Percentiles rank a stretch among this genome's conserved stretches.
Conservation (phyloP, 2,329 filamentous ascomycete species). For the Colletotrichum aenigma region DNA sequence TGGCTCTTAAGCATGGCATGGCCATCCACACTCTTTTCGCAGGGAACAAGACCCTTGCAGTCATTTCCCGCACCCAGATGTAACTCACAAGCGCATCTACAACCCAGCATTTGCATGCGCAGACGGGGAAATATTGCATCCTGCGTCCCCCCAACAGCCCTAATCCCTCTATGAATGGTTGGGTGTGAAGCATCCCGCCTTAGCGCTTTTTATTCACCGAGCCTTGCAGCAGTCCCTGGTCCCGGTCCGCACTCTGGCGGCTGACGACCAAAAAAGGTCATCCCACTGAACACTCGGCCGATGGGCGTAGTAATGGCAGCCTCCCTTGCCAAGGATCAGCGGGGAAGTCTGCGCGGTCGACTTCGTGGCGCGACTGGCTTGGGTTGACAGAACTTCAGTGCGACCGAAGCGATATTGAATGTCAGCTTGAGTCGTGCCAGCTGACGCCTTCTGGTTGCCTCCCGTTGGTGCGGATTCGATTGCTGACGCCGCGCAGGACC, state of each 20-base stretch:
- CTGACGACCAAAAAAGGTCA: not conserved
- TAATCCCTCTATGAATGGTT: not conserved
- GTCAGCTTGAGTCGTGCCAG: not conserved
- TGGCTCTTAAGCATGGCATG: not conserved
- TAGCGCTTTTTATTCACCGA: constrained; percentile 12
- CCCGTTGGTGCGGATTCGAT: not conserved
- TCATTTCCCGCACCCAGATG: not conserved
- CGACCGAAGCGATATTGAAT: not conserved
- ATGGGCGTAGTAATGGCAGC: not conserved
- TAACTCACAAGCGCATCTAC: not conserved
- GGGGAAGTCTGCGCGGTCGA: not conserved
- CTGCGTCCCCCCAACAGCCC: not conserved
- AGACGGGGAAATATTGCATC: constrained; percentile 4
- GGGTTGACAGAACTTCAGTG: not conserved
- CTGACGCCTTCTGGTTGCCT: not conserved
- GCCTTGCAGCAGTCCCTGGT: constrained; percentile 9
- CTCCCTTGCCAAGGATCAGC: not conserved
- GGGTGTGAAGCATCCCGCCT: not conserved
- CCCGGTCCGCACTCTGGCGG: not conserved
- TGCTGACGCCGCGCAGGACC: not conserved
- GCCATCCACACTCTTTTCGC: not conserved
- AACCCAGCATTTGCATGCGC: not conserved
- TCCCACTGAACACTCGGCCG: not conserved
- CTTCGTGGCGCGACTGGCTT: not conserved
- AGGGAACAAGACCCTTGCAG: not conserved